Evolutionary conservation across 345 rosid species (phyloP).

Genomic region (Sisymbrium altissimum): DNA sequence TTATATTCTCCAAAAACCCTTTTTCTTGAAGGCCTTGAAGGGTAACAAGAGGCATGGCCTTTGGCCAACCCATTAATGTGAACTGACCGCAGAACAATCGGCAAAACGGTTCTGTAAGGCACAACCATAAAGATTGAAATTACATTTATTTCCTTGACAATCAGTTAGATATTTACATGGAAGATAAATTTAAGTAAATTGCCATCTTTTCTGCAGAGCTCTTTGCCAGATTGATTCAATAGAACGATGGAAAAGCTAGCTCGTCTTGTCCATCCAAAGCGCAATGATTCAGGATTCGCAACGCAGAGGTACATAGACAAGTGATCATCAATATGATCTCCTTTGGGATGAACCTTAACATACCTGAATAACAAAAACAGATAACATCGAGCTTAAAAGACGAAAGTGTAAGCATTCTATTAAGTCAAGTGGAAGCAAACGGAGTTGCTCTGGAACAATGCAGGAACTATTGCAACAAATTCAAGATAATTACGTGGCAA

Average conservation of each 20-base stretch:
- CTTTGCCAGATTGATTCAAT: not conserved
- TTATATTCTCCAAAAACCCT: not conserved
- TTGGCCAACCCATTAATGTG: no score
- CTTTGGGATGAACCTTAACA: not conserved
- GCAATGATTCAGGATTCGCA: conserved; percentile 44
- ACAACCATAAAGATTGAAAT: not conserved
- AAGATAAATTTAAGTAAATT: not conserved
- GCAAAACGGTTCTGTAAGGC: not conserved
- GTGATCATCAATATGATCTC: conserved; percentile 28
- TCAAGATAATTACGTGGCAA: no score
- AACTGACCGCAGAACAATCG: no score
- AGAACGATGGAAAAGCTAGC: conserved; percentile 37
- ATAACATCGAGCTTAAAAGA: no score
- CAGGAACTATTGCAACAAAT: no score
- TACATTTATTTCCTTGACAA: not conserved
- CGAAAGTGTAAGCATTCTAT: no score
- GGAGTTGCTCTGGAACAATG: no score
- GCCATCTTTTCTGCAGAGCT: not conserved
- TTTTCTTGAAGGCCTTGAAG: not conserved
- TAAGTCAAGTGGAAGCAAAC: no score
- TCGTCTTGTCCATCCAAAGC: conserved; percentile 44
- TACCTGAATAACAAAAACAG: not conserved
- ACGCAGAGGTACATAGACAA: conserved; percentile 1
- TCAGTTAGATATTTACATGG: not conserved
- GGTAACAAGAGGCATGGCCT: not conserved